Evolutionary conservation across 257 asterid genomes (phyloP).

Genomic region (Solanum clarkiae): DNA sequence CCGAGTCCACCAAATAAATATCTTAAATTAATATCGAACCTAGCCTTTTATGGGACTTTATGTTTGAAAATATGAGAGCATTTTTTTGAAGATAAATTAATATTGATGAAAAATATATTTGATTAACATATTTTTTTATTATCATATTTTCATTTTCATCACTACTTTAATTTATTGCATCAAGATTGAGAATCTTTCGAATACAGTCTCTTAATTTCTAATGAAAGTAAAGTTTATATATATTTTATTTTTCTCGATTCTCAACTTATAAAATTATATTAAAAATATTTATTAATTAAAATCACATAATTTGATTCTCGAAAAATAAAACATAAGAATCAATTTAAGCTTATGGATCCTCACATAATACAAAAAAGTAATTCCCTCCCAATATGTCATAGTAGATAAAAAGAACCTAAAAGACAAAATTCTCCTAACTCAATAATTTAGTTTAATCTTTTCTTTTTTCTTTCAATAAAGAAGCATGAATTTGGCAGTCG

Average conservation of each 20-base stretch:
- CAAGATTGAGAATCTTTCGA: rapidly evolving
- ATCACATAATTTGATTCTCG: neutral
- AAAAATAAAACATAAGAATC: neutral
- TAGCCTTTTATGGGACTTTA: neutral
- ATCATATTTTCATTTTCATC: no score
- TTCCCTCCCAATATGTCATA: neutral
- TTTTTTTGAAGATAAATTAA: neutral
- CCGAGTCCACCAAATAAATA: neutral
- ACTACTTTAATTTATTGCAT: rapidly evolving
- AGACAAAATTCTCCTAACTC: neutral
- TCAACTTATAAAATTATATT: neutral
- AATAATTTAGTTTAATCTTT: neutral
- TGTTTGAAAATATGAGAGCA: neutral
- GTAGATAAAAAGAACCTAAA: neutral
- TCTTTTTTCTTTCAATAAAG: neutral
- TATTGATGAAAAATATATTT: no score
- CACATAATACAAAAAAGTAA: neutral
- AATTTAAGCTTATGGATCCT: neutral
- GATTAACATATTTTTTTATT: no score
- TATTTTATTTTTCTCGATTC: rapidly evolving
- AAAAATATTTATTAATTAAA: neutral
- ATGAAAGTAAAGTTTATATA: rapidly evolving
- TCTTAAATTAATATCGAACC: neutral
- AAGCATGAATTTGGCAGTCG: no score
- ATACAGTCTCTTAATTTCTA: rapidly evolving